Evolutionary conservation across 805 yeast species (phyloP).

Genomic region (Starmerella bacillaris): DNA sequence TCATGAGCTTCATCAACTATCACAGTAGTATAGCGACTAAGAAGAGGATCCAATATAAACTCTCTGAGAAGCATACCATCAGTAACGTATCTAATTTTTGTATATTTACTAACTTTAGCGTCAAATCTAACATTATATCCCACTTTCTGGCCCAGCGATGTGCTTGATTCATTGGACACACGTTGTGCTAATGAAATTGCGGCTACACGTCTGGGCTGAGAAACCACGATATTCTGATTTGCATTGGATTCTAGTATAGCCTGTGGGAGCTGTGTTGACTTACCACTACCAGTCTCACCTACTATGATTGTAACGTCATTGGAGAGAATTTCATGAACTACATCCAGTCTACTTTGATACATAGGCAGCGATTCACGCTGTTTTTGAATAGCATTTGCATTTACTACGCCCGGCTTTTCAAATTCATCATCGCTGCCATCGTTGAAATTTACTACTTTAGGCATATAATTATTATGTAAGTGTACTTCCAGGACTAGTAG

Average conservation of each 20-base stretch:
- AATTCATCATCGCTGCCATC: constrained; percentile 6
- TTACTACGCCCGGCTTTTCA: constrained; percentile 2
- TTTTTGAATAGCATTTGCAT: no score
- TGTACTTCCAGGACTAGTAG: no score
- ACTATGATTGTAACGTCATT: constrained; percentile 63
- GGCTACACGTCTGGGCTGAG: constrained; percentile 96
- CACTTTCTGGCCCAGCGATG: constrained; percentile 57
- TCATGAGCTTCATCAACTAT: constrained; percentile 96
- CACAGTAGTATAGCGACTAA: constrained; percentile 53
- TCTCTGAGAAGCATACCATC: constrained; percentile 97
- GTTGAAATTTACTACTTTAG: constrained; percentile 11
- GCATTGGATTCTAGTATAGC: constrained; percentile 36
- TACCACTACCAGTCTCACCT: constrained; percentile 97
- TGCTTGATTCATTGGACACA: constrained; percentile 77
- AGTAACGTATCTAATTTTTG: constrained; percentile 69
- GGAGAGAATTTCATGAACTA: constrained; percentile 35
- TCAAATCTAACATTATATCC: constrained; percentile 91
- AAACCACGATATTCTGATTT: constrained; percentile 56
- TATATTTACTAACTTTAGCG: constrained; percentile 38
- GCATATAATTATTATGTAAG: no score
- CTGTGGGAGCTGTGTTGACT: constrained; percentile 93
- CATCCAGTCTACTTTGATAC: constrained; percentile 46
- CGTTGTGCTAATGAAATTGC: constrained; percentile 86
- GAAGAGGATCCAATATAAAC: constrained; percentile 51
- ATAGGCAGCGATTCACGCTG: constrained; percentile 39